phyloP scores from a whole-genome alignment of 108 stramenopile species.

The Parmales sp. region DNA sequence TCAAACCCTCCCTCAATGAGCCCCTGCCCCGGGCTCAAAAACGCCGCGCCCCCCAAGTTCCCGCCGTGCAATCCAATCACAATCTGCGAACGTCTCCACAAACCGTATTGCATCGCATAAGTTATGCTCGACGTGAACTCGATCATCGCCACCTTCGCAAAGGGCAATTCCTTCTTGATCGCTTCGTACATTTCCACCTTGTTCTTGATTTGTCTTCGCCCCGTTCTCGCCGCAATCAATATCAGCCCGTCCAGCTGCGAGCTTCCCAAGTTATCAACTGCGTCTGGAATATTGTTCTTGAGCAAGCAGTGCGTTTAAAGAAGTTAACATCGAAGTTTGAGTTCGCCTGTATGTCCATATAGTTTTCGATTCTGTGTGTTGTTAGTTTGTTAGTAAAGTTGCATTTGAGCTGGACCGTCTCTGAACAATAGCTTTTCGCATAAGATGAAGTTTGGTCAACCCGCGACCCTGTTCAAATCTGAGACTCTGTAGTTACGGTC shows the following conservation, averaged over 20 bases:
- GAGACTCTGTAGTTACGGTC: too few species aligned
- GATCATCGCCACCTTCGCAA: not conserved
- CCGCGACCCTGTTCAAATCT: too few species aligned
- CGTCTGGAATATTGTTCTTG: not conserved
- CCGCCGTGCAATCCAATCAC: constrained; percentile 14
- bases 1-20: constrained; percentile 5
- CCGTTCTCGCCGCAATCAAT: not conserved
- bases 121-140: not conserved
- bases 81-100: not conserved
- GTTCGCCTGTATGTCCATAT: not conserved
- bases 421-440: not conserved
- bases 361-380: not conserved
- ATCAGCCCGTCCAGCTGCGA: not conserved
- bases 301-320: too few species aligned
- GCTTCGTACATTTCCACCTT: not conserved
- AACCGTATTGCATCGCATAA: not conserved
- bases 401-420: not conserved
- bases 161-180: not conserved
- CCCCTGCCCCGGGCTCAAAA: constrained; percentile 10
- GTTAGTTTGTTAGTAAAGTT: not conserved
- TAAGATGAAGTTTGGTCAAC: too few species aligned
- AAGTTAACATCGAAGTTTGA: not conserved
- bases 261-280: not conserved
- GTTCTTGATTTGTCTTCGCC: not conserved
- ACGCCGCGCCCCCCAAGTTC: not conserved